Conservation (phyloP, 352 stramenopile species). For the Phytophthora hybrid region DNA sequence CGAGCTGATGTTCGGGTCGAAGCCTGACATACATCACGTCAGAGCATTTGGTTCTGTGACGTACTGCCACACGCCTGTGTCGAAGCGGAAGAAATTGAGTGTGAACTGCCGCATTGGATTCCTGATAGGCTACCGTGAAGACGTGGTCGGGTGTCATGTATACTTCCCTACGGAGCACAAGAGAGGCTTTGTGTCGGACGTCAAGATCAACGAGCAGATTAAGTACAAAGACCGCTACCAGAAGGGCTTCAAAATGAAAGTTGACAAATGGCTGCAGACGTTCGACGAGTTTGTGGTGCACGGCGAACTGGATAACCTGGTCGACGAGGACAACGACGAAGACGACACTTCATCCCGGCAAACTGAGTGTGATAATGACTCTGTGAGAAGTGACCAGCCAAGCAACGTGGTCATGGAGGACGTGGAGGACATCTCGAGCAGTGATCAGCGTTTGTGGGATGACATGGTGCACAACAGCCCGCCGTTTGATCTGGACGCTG, state of each 20-base stretch:
- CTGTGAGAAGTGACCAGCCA: too few relatives aligned
- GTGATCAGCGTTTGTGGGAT: too few relatives aligned
- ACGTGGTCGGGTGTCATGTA: constrained; percentile 10
- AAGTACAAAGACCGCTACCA: neutral
- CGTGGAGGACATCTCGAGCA: too few relatives aligned
- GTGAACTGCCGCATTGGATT: constrained; percentile 5
- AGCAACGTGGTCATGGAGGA: too few relatives aligned
- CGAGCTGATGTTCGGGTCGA: too few relatives aligned
- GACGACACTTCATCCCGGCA: constrained; percentile 8
- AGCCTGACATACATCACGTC: too few relatives aligned
- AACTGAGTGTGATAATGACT: too few relatives aligned
- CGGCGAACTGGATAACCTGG: constrained; percentile 3
- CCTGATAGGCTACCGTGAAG: constrained; percentile 9
- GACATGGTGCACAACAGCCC: too few relatives aligned
- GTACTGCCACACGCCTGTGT: too few relatives aligned
- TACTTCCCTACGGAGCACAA: constrained; percentile 18
- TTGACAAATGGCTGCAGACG: constrained; percentile 18
- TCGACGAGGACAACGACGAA: constrained; percentile 2
- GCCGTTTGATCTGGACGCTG: too few relatives aligned
- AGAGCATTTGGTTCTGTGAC: too few relatives aligned
- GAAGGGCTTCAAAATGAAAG: constrained; percentile 14
- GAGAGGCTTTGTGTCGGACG: constrained; percentile 18
- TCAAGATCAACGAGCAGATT: neutral
- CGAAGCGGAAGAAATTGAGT: too few relatives aligned
- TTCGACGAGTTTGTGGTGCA: constrained; percentile 7